Percentiles rank a stretch among this genome's conserved stretches.
Evolutionary conservation across 257 asterid species (phyloP).

Genomic region (Linderniella brevidens): DNA sequence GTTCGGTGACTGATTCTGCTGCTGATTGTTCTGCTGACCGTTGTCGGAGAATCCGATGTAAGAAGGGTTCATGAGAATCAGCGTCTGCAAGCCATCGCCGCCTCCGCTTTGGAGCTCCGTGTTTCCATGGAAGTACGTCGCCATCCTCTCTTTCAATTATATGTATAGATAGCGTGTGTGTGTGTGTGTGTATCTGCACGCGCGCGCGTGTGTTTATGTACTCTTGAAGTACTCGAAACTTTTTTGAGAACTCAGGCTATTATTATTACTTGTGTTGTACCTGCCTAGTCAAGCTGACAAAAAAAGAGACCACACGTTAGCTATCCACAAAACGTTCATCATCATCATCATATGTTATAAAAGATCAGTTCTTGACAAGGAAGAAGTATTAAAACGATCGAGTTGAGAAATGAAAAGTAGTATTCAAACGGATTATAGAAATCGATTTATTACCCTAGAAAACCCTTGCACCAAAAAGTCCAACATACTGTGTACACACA

Average conservation of each 20-base stretch:
- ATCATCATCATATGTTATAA: neutral
- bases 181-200: neutral
- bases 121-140: slow-evolving; percentile 73
- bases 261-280: neutral
- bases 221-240: too few relatives aligned
- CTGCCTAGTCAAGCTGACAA: neutral
- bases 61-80: slow-evolving; percentile 84
- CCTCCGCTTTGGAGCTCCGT: slow-evolving; percentile 57
- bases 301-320: neutral
- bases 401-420: too few relatives aligned
- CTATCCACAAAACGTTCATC: neutral
- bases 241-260: too few relatives aligned
- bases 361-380: too few relatives aligned
- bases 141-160: slow-evolving; percentile 25
- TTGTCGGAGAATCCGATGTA: slow-evolving; percentile 68
- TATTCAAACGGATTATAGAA: too few relatives aligned
- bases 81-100: slow-evolving; percentile 74
- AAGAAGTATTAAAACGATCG: too few relatives aligned
- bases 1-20: slow-evolving; percentile 35
- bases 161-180: neutral
- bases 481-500: slow-evolving; percentile 16
- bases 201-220: too few relatives aligned
- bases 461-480: slow-evolving; percentile 19
- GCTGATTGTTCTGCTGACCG: slow-evolving; percentile 23
- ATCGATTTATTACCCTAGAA: neutral